These are phyloP conservation scores for Xerocomellus amylosporus DNA, from an alignment of 768 basidiomycete species.

Conservation along the genomic window DNA sequence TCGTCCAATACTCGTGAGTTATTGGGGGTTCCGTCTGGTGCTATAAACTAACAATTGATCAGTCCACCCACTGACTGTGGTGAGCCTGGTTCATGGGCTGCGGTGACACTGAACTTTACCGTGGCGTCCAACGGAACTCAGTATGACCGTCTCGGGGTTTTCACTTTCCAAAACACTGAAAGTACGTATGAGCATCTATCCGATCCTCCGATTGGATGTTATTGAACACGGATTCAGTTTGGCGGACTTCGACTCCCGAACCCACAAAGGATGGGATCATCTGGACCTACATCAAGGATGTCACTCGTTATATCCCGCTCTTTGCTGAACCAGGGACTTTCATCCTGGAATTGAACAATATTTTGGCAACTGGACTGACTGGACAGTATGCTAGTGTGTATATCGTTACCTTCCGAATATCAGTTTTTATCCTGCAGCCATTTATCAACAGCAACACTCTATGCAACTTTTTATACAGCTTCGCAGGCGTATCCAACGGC, in stretches of 20 bases:
- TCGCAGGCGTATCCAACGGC: constrained; percentile 55
- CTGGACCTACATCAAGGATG: constrained; percentile 77
- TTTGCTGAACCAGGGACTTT: constrained; percentile 67
- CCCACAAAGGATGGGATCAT: constrained; percentile 69
- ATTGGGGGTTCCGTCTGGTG: background rate
- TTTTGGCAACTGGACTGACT: constrained; percentile 53
- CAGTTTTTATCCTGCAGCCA: background rate
- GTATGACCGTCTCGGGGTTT: constrained; percentile 67
- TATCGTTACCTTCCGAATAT: background rate
- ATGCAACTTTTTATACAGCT: constrained; percentile 71
- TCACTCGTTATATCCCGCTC: constrained; percentile 67
- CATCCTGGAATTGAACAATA: constrained; percentile 71
- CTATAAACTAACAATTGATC: background rate
- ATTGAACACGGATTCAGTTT: constrained; percentile 42
- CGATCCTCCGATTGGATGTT: background rate
- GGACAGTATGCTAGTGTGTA: constrained; percentile 68
- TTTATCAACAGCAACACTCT: constrained; percentile 50
- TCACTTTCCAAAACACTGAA: constrained; percentile 77
- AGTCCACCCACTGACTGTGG: constrained; percentile 78
- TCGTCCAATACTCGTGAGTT: constrained; percentile 58
- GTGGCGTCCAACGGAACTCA: constrained; percentile 77
- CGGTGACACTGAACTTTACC: constrained; percentile 72
- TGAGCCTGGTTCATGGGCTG: constrained; percentile 67
- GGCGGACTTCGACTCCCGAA: constrained; percentile 80
- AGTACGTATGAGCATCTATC: constrained; percentile 41